Evolutionary conservation across 2,329 filamentous ascomycete species (phyloP), one percentile per base, ranked within the genome.

Genomic region (Ophiocordyceps camponoti-saundersi): DNA sequence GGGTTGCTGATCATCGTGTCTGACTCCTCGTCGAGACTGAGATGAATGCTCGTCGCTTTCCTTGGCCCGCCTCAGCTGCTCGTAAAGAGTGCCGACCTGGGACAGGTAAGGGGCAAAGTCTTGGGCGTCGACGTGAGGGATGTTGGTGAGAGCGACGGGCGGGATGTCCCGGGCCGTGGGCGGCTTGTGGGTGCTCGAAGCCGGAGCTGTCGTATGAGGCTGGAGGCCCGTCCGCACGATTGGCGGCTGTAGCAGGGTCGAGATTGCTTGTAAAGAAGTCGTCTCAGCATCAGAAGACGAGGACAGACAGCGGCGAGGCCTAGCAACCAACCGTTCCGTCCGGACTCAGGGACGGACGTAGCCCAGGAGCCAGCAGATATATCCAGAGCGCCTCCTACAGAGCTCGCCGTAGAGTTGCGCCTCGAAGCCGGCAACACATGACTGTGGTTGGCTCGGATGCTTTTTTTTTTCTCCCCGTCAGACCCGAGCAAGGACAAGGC

Each of bases 131-230:
- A 96, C 73, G 55, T 84, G 84, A 12, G 81, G 76, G 43, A 96
- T 85, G 55, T 94, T 95, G 8, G 88, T 89, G 49, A 98, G 70
- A 1, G 87, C 81, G 0, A 98, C 92, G 0, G 90, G 90, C 1
- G 90, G 90, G 36, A 98, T 98, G 59, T 98, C 90, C 61, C 79
- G 79, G 18, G 85, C 73, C 1, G 87, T 93, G 0, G 90, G 90
- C 15, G 85, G 81, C 55, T 82, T 90, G 57, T 92, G 85, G 15
- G 80, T 71, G 55, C 78, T 83, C n/a, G 78, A 77, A 10, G 67
- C 62, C 2, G 85, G 77, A 3, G 82, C 79, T 2, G 80, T 72
- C 1, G 82, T 82, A 61, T 93, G 83, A 21, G 89, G 84, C 47
- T 88, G 72, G 45, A 95, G 74, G 48, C 90, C 89, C 2, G 89